A percentile compares a stretch with the other conserved stretches of the same genome.
Conservation (phyloP, 179 eudicot species). For the Nepenthes alata region DNA sequence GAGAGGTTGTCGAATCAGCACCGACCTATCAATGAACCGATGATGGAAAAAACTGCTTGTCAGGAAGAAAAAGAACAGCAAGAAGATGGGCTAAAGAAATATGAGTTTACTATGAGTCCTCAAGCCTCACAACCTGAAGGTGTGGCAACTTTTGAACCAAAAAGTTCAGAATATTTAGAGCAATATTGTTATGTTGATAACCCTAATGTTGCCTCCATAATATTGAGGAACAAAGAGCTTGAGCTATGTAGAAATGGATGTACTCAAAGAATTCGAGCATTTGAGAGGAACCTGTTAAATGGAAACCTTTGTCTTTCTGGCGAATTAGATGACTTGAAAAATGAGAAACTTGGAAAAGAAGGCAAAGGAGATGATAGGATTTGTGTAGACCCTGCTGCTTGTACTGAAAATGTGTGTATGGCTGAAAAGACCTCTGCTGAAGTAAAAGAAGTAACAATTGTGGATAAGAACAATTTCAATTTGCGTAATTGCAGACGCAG, state of each 20-base stretch:
- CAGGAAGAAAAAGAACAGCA: constrained; percentile 5
- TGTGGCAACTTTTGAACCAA: constrained; percentile 7
- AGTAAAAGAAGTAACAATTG: constrained; percentile 6
- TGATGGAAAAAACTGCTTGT: not conserved
- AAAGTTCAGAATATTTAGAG: constrained; percentile 1
- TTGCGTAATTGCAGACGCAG: constrained; percentile 7
- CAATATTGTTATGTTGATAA: constrained; percentile 10
- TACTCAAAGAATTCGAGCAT: constrained; percentile 71
- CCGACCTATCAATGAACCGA: not conserved
- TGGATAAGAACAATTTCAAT: constrained; percentile 9
- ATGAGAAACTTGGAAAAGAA: constrained; percentile 10
- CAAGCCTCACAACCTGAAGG: not conserved
- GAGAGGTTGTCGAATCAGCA: constrained; percentile 23
- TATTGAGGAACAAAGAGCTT: constrained; percentile 39
- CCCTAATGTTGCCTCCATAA: constrained; percentile 40
- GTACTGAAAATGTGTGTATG: not conserved
- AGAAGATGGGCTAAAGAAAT: constrained; percentile 1
- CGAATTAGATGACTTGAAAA: constrained; percentile 12
- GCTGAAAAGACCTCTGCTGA: constrained; percentile 6
- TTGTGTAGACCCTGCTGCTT: not conserved
- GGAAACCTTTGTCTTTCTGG: constrained; percentile 22
- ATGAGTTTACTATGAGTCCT: not conserved
- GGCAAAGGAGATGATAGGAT: constrained; percentile 11
- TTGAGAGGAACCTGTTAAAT: constrained; percentile 38
- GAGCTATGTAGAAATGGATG: constrained; percentile 50